These are phyloP conservation scores for Diutina pseudorugosa DNA, from an alignment of 1,139 yeast species.

Conservation along the genomic window DNA sequence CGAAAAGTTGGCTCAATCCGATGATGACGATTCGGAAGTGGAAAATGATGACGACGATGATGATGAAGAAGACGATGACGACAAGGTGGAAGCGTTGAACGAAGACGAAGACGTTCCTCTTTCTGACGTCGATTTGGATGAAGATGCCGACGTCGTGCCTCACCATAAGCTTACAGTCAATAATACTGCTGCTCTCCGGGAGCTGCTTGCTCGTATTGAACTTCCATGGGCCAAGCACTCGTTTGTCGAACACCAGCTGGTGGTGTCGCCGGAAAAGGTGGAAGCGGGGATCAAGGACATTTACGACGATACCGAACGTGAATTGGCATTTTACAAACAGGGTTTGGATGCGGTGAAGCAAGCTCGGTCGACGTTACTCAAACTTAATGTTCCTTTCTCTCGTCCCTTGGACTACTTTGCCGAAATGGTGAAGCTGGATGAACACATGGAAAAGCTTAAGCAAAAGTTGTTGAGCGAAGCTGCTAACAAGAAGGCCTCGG, in stretches of 20 bases:
- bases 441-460: slow-evolving; percentile 93
- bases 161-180: slow-evolving; percentile 77
- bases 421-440: slow-evolving; percentile 96
- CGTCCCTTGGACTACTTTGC: slow-evolving; percentile 96
- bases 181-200: slow-evolving; percentile 58
- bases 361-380: slow-evolving; percentile 55
- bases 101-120: slow-evolving; percentile 58
- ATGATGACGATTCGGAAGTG: slow-evolving; percentile 30
- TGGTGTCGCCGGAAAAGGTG: slow-evolving; percentile 48
- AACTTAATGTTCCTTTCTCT: slow-evolving; percentile 72
- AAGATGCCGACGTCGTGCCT: slow-evolving; percentile 84
- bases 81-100: slow-evolving; percentile 21
- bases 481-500: slow-evolving; percentile 81
- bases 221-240: slow-evolving; percentile 61
- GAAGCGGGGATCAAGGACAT: slow-evolving; percentile 71
- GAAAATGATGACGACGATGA: slow-evolving; percentile 25
- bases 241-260: slow-evolving; percentile 75
- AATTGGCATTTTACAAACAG: slow-evolving; percentile 61
- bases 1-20: slow-evolving; percentile 14
- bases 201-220: slow-evolving; percentile 53
- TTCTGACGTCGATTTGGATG: slow-evolving; percentile 71
- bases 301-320: slow-evolving; percentile 84
- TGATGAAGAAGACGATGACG: slow-evolving; percentile 14
- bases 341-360: slow-evolving; percentile 73
- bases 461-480: slow-evolving; percentile 75